Base-by-base conservation (phyloP, 139 green algal genomes). In the Picochlorum sp. region DNA sequence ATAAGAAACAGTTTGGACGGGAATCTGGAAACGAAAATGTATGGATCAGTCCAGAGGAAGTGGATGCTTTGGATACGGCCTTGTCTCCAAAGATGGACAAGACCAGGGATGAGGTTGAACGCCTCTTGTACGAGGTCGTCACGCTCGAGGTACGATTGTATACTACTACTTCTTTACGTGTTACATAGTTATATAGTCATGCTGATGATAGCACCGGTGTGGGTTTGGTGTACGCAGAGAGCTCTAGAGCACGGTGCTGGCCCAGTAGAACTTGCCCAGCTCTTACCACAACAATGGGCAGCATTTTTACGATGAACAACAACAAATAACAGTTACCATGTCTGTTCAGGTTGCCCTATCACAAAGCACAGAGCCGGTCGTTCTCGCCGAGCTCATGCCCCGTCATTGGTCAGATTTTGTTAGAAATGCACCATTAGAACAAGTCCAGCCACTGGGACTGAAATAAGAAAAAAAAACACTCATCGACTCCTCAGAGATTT, bases 381-480 rank as follows among this genome's bases (percentile, higher is more conserved):
- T 82, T 1, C 72, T 96, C 49, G 84, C 89, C 14, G 85, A 90
- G 64, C 69, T 92, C 21, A 82, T 96, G 86, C 87, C 88, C 0
- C 65, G 69, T n/a, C 71, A 87, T 54, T 97, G 88, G 88, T 74
- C 80, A 8, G 76, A 88, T 55, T 96, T 95, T 72, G 86, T 97
- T 49, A 81, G 89, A 26, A 88, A 86, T 63, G 77, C 68, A 5
- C 79, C 83, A 45, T 75, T 85, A 28, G 83, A 89, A 1, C 75
- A 88, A 3, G 76, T 94, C 4, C 62, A 67, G 30, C 63, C 66
- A 26, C 65, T 85, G 24, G 75, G 76, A 34, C 58, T 60, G 16
- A 62, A 45, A 20, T 59, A 55, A 56, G 7, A 65, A 26, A 54
- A 54, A 54, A 28, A 28, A 28, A 26, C n/a, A 54, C n/a, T 54